phyloP scores from a whole-genome alignment of 495 filamentous ascomycete species.

The Xylaria venustula region DNA sequence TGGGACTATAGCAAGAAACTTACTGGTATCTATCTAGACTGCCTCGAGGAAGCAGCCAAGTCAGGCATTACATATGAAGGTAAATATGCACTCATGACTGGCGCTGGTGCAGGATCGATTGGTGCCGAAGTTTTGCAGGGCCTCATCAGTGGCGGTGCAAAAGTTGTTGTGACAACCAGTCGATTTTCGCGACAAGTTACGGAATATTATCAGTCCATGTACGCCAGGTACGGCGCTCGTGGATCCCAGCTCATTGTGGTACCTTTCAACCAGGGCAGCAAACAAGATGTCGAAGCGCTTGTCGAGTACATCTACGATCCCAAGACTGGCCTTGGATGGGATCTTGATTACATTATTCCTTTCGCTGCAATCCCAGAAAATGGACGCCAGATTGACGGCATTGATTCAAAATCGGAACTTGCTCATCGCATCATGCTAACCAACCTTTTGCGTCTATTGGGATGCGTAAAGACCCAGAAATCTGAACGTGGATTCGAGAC shows the following conservation, averaged over 20 bases:
- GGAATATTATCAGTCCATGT: conserved; percentile 99
- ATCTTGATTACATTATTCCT: conserved; percentile 92
- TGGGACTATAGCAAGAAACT: conserved; percentile 99
- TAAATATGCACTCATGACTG: conserved; percentile 98
- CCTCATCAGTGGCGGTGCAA: conserved; percentile 92
- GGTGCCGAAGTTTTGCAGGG: conserved; percentile 98
- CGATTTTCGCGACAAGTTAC: conserved; percentile 96
- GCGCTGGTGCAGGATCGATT: conserved; percentile 96
- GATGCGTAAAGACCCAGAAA: conserved; percentile 88
- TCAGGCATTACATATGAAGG: conserved; percentile 86
- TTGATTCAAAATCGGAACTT: conserved; percentile 97
- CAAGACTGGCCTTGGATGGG: conserved; percentile 98
- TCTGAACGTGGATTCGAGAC: conserved; percentile 83
- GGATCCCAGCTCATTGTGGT: conserved; percentile 97
- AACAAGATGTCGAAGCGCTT: conserved; percentile 92
- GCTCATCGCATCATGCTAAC: conserved; percentile 99
- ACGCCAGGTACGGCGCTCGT: conserved; percentile 85
- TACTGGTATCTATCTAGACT: conserved; percentile 86
- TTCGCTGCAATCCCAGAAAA: conserved; percentile 98
- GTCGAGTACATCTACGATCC: conserved; percentile 93
- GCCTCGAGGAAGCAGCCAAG: conserved; percentile 82
- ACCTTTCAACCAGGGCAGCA: conserved; percentile 97
- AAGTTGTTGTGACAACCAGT: conserved; percentile 93
- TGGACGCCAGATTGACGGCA: conserved; percentile 93
- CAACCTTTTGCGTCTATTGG: conserved; percentile 88